Evolutionary conservation across 2,329 filamentous ascomycete species (phyloP), one percentile per base, ranked within the genome.

Genomic region (Fusarium bulbicola): DNA sequence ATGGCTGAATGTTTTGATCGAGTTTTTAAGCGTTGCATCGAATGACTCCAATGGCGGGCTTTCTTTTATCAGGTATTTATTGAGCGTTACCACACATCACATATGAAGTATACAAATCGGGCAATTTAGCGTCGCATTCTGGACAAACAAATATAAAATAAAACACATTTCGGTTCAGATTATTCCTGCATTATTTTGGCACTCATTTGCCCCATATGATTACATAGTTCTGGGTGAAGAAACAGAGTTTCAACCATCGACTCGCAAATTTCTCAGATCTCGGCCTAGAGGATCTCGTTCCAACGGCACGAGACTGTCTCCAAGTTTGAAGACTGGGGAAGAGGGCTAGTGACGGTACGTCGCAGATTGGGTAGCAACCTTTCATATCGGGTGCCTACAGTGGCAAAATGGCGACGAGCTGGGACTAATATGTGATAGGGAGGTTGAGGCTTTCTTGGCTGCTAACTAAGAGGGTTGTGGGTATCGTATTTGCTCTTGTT

Each of bases 121-220:
- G 72, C 64, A 57, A 53, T 54, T 74, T 58, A 74, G 71, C 72
- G 72, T 60, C 34, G 34, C 58, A 69, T 72, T 74, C 39, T 57
- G 60, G 57, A 62, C 54, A 72, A 26, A 45, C 28, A 63, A 47
- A 63, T 34, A 70, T 49, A 64, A 74, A 74, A 68, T 30, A 37
- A 64, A 54, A 68, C 16, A 66, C 54, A 21, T 32, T 66, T 34
- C 42, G 49, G n/a, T 68, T 49, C 36, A 24, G n/a, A 26, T 18
- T 24, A 47, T 34, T 36, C 18, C 15, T 30, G 30, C 20, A 26
- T 20, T 18, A 20, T 20, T 28, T 32, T 37, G 10, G 40, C 24
- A 24, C 26, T 50, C 39, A 28, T 47, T 45, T 24, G 11, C 36
- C 34, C 36, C 20, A 56, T 34, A 43, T 42, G 32, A 32, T 32